Evolutionary conservation across 257 asterid genomes (phyloP), one percentile per base, ranked within the genome.

Genomic region (Fraxinus excelsior): DNA sequence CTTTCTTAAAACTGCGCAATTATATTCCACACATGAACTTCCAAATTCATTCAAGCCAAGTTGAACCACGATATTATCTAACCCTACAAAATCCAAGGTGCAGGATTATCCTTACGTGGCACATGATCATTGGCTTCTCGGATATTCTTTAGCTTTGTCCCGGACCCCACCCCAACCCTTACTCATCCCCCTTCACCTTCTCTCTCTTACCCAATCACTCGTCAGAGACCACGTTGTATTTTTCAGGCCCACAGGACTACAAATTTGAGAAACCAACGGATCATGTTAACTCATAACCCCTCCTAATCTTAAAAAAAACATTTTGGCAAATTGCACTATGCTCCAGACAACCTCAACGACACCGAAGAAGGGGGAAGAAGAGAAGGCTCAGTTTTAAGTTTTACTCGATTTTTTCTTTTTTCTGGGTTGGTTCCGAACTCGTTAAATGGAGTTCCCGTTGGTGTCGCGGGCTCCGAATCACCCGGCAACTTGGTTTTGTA

Each of bases 361-460:
- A 23, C 25, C 28, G 66, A 7, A 58, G 68, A 62, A 62, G 68
- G 68, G 68, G 68, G 68, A 4, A 62, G 35, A 62, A 62, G 35
- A 26, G 68, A 62, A 10, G 35, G 19, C 68, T 26, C 19, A 62
- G 9, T 26, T 62, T 42, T 42, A 42, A 38, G 51, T 11, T 42
- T 62, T 9, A 26, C 16, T 9, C 7, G 34, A 62, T 11, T 26
- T 26, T 62, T n/a, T 1, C 44, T 60, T 56, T 56, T 51, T 7
- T n/a, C 65, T n/a, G 3, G 26, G 25, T 56, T 28, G 51, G 44
- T 25, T 0, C 49, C 0, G 0, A 65, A 46, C 32, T 16, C 67
- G 62, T 11, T 16, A 14, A 31, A 90, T 93, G 98, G 92, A 86
- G 71, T 71, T 91, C 38, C 85, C 91, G 67, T 83, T 93, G 44